A percentile compares a stretch with the other conserved stretches of the same genome.
Evolutionary conservation across 768 basidiomycete species (phyloP).

Genomic region (Neoboletus brunneissimus): DNA sequence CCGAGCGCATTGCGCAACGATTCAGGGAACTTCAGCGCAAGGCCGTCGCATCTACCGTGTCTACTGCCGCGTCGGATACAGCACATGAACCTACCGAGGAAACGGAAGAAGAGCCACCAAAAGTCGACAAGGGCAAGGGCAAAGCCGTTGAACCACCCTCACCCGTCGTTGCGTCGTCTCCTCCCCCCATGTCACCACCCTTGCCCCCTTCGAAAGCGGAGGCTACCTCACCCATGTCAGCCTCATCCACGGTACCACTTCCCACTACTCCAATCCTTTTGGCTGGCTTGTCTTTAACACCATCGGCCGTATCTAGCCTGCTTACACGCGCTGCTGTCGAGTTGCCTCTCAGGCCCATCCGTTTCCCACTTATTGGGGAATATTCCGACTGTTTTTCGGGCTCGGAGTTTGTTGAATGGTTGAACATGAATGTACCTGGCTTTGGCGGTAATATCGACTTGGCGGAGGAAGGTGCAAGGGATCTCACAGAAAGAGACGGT

Average conservation of each 20-base stretch:
- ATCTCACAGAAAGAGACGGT: conserved; percentile 52
- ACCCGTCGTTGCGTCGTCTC: conserved; percentile 42
- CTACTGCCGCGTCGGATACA: conserved; percentile 25
- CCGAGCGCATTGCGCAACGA: conserved; percentile 82
- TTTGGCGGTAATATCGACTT: conserved; percentile 76
- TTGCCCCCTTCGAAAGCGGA: conserved; percentile 47
- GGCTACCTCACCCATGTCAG: conserved; percentile 29
- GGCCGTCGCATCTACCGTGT: conserved; percentile 34
- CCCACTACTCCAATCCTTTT: conserved; percentile 60
- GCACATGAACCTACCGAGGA: conserved; percentile 28
- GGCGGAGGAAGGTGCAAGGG: conserved; percentile 67
- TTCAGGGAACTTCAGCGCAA: conserved; percentile 76
- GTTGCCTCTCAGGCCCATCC: conserved; percentile 66
- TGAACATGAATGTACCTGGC: conserved; percentile 72
- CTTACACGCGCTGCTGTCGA: conserved; percentile 70
- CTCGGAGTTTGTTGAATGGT: conserved; percentile 85
- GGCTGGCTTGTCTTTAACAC: conserved; percentile 69
- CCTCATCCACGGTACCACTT: conserved; percentile 36
- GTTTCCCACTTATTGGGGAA: conserved; percentile 79
- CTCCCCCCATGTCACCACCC: conserved; percentile 62
- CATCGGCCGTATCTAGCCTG: conserved; percentile 63
- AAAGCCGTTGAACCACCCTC: conserved; percentile 49
- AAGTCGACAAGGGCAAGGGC: conserved; percentile 83
- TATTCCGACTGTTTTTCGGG: conserved; percentile 86
- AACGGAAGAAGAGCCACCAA: conserved; percentile 40